Evolutionary conservation across 495 filamentous ascomycete species (phyloP).

Genomic region (Chaetomium fimeti): DNA sequence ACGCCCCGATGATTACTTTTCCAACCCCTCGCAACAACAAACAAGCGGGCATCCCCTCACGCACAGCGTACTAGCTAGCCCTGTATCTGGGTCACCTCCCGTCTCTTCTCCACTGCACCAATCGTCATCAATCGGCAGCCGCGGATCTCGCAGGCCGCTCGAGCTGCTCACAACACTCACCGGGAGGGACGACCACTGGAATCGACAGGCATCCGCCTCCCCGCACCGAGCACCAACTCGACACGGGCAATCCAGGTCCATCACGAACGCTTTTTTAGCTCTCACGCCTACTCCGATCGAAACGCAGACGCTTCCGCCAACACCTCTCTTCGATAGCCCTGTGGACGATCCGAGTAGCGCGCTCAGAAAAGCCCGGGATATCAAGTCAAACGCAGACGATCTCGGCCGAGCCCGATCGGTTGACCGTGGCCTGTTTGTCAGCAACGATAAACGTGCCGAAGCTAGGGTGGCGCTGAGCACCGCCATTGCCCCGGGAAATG

Average conservation of each 20-base stretch:
- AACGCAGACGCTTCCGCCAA: slow-evolving; percentile 45
- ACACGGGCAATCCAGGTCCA: slow-evolving; percentile 46
- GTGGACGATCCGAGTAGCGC: slow-evolving; percentile 40
- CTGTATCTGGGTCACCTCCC: slow-evolving; percentile 44
- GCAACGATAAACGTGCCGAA: slow-evolving; percentile 60
- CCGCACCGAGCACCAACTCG: slow-evolving; percentile 29
- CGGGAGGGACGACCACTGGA: slow-evolving; percentile 44
- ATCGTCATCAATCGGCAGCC: slow-evolving; percentile 44
- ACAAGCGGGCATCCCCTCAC: slow-evolving; percentile 75
- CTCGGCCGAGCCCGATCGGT: slow-evolving; percentile 52
- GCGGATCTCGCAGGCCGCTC: slow-evolving; percentile 39
- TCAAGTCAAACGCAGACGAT: slow-evolving; percentile 48
- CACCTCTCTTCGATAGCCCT: slow-evolving; percentile 48
- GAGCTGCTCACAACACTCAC: slow-evolving; percentile 43
- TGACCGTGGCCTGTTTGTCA: slow-evolving; percentile 55
- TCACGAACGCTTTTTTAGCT: slow-evolving; percentile 55
- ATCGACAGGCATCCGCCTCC: slow-evolving; percentile 34
- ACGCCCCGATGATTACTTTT: slow-evolving; percentile 66
- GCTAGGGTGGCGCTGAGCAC: slow-evolving; percentile 62
- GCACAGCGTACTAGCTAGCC: slow-evolving; percentile 75
- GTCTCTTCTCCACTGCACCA: slow-evolving; percentile 37
- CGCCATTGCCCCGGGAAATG: slow-evolving; percentile 60
- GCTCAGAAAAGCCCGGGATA: slow-evolving; percentile 47
- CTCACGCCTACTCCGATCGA: slow-evolving; percentile 42
- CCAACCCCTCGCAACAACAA: slow-evolving; percentile 41